Base-by-base conservation (phyloP, 2,329 filamentous ascomycete genomes). In the Trichoderma oligosporum region DNA sequence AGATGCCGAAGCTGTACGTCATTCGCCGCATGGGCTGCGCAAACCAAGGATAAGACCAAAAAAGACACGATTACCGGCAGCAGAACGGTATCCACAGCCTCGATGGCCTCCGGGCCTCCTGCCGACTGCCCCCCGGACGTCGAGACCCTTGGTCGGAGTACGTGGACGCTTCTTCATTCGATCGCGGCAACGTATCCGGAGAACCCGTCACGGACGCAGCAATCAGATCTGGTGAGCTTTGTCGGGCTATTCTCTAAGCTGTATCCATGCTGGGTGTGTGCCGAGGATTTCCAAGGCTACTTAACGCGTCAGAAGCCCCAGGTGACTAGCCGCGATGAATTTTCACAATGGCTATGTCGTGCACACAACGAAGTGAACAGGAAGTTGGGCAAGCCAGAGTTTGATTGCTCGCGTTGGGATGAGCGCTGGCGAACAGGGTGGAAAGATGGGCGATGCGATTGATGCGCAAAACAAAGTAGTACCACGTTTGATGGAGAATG, bases 251-350 rank as follows among this genome's bases (percentile, higher is more conserved):
- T 99, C 71, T 86, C 89, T 24, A 88, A 87, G 64, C 74, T 97
- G 18, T 99, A 99, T 69, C 94, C 94, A 4, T 99, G 94, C 77
- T 96, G 92, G 91, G 83, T 88, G 3, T 99, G 94, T 73, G 94
- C 92, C 31, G 88, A 93, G 60, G 93, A 97, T 69, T 97, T 99
- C 71, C 87, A 87, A 71, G 71, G 71, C 0, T 97, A 93, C 81
- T 86, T 97, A 77, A 79, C 78, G 61, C 80, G 81, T 61, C 88
- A 92, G 63, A 82, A 83, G 68, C 85, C 93, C 36, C 71, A 72
- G 60, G 76, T 82, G 7, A 76, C 73, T 36, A 82, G 79, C 62
- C 74, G 84, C 35, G 82, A 84, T 57, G 87, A 91, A 65, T 91
- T 94, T 71, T 89, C 89, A 22, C 78, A 77, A 60, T 95, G 90